These are phyloP conservation scores for Cytospora paraplurivora DNA, from an alignment of 2,329 filamentous ascomycete species.

Conservation along the genomic window DNA sequence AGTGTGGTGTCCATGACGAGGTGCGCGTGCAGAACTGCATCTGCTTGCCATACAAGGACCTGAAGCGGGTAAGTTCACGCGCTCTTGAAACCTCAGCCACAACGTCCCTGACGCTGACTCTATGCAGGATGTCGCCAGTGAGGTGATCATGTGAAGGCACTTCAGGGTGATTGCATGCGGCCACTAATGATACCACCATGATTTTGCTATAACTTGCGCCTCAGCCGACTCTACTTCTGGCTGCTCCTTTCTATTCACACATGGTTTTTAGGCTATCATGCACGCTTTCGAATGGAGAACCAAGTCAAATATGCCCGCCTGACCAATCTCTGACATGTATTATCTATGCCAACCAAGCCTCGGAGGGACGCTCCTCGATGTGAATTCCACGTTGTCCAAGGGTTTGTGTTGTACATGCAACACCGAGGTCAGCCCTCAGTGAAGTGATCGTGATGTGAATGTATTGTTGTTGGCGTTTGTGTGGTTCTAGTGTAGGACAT, in stretches of 20 bases:
- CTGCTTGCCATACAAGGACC: constrained; percentile 95
- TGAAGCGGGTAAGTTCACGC: constrained; percentile 76
- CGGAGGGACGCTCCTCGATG: background rate
- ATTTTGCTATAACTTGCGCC: background rate
- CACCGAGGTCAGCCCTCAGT: too few relatives aligned
- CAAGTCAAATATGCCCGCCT: background rate
- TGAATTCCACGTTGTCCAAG: background rate
- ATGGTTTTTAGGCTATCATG: background rate
- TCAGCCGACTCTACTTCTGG: background rate
- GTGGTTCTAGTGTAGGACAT: too few relatives aligned
- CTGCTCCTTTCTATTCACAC: background rate
- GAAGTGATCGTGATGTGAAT: too few relatives aligned
- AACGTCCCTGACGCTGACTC: background rate
- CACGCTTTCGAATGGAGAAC: background rate
- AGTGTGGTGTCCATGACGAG: constrained; percentile 91
- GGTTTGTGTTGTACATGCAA: too few relatives aligned
- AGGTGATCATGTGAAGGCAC: constrained; percentile 62
- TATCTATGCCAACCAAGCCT: background rate
- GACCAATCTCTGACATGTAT: background rate
- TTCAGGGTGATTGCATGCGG: constrained; percentile 5
- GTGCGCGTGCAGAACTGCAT: constrained; percentile 97
- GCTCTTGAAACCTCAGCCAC: background rate
- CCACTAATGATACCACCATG: constrained; percentile 20
- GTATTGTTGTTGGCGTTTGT: too few relatives aligned
- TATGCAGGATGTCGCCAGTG: constrained; percentile 74